Conservation (phyloP, 495 filamentous ascomycete species). For the Bathelium albidoporum region DNA sequence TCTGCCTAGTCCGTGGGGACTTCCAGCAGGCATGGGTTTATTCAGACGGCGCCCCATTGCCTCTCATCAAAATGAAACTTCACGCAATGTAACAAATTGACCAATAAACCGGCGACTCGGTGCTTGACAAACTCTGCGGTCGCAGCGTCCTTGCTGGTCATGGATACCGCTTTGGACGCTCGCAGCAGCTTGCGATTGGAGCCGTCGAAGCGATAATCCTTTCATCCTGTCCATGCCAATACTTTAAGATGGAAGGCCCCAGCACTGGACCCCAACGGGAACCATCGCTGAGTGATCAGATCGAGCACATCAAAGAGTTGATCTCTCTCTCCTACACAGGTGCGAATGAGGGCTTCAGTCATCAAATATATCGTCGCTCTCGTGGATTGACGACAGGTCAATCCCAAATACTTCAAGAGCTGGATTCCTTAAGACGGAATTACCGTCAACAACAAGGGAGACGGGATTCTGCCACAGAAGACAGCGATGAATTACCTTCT, state of each 20-base stretch:
- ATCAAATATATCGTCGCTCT: slow-evolving; percentile 13
- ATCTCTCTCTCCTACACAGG: slow-evolving; percentile 10
- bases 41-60: neutral
- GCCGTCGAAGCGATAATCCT: neutral
- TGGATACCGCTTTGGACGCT: neutral
- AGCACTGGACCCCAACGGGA: neutral
- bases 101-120: neutral
- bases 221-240: neutral
- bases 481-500: neutral
- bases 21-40: neutral
- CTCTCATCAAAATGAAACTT: neutral
- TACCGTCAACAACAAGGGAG: slow-evolving; percentile 7
- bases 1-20: neutral
- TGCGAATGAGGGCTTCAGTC: neutral
- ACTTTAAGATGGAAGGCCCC: neutral
- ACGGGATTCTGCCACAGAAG: neutral
- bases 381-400: slow-evolving; percentile 8
- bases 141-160: neutral
- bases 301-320: slow-evolving; percentile 20
- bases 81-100: neutral
- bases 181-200: neutral
- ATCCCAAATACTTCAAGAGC: slow-evolving; percentile 13
- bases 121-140: neutral
- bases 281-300: slow-evolving; percentile 8
- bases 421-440: slow-evolving; percentile 13